These are phyloP conservation scores for Monilinia polystroma DNA, from an alignment of 2,329 filamentous ascomycete species.

Conservation along the genomic window DNA sequence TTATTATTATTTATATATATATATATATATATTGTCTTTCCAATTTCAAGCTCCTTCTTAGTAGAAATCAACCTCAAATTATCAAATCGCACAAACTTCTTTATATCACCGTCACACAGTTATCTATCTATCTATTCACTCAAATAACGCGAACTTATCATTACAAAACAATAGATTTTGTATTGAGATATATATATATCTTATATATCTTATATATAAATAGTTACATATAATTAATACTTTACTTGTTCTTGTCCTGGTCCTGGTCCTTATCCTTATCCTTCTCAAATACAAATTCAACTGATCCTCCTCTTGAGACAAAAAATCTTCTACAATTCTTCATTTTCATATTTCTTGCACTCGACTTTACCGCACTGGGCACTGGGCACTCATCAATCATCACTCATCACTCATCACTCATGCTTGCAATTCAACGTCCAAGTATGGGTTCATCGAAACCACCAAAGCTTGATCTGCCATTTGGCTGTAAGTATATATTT, in stretches of 20 bases:
- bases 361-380: too few species aligned
- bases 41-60: neutral
- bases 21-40: neutral
- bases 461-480: constrained; percentile 57
- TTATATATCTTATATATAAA: too few species aligned
- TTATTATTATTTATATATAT: neutral
- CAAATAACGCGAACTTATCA: neutral
- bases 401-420: constrained; percentile 38
- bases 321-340: neutral
- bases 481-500: constrained; percentile 60
- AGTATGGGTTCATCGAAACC: constrained; percentile 61
- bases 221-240: too few species aligned
- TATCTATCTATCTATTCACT: neutral
- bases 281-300: neutral
- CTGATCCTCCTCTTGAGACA: neutral
- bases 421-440: constrained; percentile 56
- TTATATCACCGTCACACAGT: neutral
- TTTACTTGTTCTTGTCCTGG: too few species aligned
- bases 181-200: neutral
- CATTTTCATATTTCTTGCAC: neutral
- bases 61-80: too few species aligned
- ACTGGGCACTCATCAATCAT: too few species aligned
- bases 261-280: too few species aligned
- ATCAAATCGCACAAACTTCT: too few species aligned
- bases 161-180: neutral